These are phyloP conservation scores for Coniochaeta sp. DNA, from an alignment of 2,329 filamentous ascomycete genomes.

Conservation along the genomic window DNA sequence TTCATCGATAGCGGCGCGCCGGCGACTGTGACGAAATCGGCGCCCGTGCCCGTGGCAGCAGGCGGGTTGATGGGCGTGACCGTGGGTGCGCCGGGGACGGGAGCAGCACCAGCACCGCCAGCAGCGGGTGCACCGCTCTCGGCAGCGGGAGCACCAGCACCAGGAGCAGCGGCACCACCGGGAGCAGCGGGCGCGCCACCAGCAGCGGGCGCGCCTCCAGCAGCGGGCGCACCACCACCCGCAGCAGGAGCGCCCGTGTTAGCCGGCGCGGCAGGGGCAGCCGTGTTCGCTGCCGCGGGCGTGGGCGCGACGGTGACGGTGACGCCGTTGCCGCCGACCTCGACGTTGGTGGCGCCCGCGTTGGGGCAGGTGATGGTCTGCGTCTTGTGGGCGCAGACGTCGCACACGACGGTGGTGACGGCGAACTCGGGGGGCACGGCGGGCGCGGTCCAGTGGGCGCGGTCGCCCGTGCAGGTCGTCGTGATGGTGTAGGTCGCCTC, in stretches of 20 bases:
- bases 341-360: conserved; percentile 20
- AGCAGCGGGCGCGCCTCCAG: neutral
- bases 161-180: conserved; percentile 6
- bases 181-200: conserved; percentile 14
- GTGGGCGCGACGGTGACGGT: conserved; percentile 13
- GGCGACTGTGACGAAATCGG: conserved; percentile 17
- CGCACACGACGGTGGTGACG: conserved; percentile 28
- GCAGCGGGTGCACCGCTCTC: no score
- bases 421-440: conserved; percentile 29
- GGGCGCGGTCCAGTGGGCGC: conserved; percentile 19
- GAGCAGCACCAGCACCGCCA: neutral
- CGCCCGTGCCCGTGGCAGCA: no score
- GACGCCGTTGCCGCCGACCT: conserved; percentile 27
- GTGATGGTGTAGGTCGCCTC: conserved; percentile 32
- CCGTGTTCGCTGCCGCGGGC: neutral
- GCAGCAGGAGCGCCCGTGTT: neutral
- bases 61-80: neutral
- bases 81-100: neutral
- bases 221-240: neutral
- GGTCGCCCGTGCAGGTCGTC: conserved; percentile 25
- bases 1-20: conserved; percentile 17
- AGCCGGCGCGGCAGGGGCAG: neutral
- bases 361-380: conserved; percentile 30
- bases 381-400: conserved; percentile 20
- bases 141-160: conserved; percentile 4